A percentile compares a stretch with the other conserved stretches of the same genome.
Conservation (phyloP, 148 eudicot genomes). For the Nepenthes gracilis region DNA sequence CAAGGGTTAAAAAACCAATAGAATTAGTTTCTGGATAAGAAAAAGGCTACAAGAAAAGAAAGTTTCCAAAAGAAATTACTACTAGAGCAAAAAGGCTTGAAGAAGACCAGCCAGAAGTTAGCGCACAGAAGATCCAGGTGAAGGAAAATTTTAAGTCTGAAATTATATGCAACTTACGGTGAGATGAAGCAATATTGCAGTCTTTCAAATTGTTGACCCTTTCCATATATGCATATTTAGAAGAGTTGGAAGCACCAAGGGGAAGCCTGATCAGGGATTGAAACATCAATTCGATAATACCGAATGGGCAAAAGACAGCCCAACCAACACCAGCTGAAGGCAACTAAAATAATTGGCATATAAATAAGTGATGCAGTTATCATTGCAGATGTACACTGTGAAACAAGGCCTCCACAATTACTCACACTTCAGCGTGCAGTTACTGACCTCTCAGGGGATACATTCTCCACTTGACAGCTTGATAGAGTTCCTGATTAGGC, state of each 20-base stretch:
- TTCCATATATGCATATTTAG: conserved; percentile 14
- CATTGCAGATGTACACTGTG: background rate
- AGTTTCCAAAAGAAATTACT: conserved; percentile 1
- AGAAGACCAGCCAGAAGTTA: background rate
- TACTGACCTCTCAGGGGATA: conserved; percentile 17
- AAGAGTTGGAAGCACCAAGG: conserved; percentile 14
- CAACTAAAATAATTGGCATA: background rate
- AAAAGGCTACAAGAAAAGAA: conserved; percentile 3
- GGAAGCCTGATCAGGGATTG: conserved; percentile 11
- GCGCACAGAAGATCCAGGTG: background rate
- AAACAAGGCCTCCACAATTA: background rate
- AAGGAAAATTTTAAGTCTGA: background rate
- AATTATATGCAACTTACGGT: conserved; percentile 25
- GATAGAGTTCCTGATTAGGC: conserved; percentile 38
- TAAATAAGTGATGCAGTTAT: background rate
- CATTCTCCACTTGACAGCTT: conserved; percentile 11
- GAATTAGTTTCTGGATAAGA: conserved; percentile 5
- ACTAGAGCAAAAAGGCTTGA: background rate
- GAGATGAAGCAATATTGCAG: conserved; percentile 21
- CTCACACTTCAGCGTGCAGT: background rate
- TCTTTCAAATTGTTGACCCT: conserved; percentile 14
- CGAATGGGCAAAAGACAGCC: background rate
- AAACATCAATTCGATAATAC: background rate
- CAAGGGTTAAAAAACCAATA: conserved; percentile 1
- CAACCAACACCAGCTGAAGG: background rate